Evolutionary conservation across 345 rosid genomes (phyloP).

Genomic region (Physaria fendleri): DNA sequence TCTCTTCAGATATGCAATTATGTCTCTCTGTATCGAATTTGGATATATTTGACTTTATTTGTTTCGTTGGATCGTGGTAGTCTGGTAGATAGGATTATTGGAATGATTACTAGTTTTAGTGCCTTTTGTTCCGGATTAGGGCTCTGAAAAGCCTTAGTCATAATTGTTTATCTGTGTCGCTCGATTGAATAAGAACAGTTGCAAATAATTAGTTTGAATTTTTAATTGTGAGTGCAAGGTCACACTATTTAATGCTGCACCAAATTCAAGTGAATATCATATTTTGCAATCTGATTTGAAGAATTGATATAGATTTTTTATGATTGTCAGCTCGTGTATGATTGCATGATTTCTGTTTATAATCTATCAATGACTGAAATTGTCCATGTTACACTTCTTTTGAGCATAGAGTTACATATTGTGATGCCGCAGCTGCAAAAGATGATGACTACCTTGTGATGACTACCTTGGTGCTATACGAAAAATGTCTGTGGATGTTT

Average conservation of each 20-base stretch:
- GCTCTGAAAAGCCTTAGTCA: neutral
- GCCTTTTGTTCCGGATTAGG: slow-evolving; percentile 3
- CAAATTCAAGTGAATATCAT: neutral
- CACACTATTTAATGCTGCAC: neutral
- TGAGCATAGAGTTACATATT: slow-evolving; percentile 61
- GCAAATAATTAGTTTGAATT: neutral
- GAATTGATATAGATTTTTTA: neutral
- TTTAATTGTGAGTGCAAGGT: too few relatives aligned
- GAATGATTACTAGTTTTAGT: neutral
- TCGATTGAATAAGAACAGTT: neutral
- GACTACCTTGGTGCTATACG: slow-evolving; percentile 39
- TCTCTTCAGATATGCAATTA: slow-evolving; percentile 58
- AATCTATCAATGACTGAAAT: slow-evolving; percentile 5
- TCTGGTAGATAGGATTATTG: neutral
- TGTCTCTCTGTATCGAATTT: neutral
- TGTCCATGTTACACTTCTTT: slow-evolving; percentile 37
- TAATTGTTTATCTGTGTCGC: neutral
- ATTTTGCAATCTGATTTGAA: neutral
- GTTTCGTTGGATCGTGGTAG: slow-evolving; percentile 15
- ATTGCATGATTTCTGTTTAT: neutral
- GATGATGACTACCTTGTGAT: too few relatives aligned
- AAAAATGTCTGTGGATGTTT: slow-evolving; percentile 36
- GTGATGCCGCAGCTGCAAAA: slow-evolving; percentile 73
- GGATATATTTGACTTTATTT: slow-evolving; percentile 18
- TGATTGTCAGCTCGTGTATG: neutral